Base-by-base conservation (phyloP, 495 filamentous ascomycete genomes). In the Neurospora sp. region DNA sequence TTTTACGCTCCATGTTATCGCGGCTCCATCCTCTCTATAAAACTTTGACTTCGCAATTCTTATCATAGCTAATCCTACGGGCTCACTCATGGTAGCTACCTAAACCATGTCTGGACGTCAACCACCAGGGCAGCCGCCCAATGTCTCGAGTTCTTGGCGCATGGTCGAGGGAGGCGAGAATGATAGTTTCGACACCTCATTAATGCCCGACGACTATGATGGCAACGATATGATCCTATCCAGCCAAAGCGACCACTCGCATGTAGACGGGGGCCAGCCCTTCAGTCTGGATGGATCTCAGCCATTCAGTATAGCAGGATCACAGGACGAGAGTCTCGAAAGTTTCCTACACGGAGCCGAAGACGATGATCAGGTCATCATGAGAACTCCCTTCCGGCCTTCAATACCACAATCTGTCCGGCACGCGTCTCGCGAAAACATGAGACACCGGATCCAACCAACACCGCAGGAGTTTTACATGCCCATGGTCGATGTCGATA, bases 161-260 rank as follows among this genome's bases (percentile, higher is more conserved):
- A 80, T 86, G 79, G 83, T 86, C 22, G 84, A 86, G 70, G 82
- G 80, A 68, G 81, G 83, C 70, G 84, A 85, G 69, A 85, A 86
- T 72, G 84, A 86, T 72, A 85, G 83, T 72, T 85, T 86, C 76
- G 84, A 86, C 70, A 84, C 84, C 1, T 80, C 80, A 7, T 79
- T 85, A 40, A 70, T 83, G 14, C 77, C 79, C 70, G 83, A 84
- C 39, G 82, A 81, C 10, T 77, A 81, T 3, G 79, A 84, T 31
- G 82, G 81, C 20, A 77, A 81, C 7, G 79, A 84, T 38, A 73
- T 81, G n/a, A 68, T 80, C 73, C 48, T 79, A 27, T 82, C 81
- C 14, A 83, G 79, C 75, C 76, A 77, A 53, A 79, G 74, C 70
- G 75, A 78, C 16, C 83, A 80, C 68, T 85, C 83, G 7, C 83